Evolutionary conservation across 208 protist genomes (phyloP).

Genomic region (Histomonas meleagridis): DNA sequence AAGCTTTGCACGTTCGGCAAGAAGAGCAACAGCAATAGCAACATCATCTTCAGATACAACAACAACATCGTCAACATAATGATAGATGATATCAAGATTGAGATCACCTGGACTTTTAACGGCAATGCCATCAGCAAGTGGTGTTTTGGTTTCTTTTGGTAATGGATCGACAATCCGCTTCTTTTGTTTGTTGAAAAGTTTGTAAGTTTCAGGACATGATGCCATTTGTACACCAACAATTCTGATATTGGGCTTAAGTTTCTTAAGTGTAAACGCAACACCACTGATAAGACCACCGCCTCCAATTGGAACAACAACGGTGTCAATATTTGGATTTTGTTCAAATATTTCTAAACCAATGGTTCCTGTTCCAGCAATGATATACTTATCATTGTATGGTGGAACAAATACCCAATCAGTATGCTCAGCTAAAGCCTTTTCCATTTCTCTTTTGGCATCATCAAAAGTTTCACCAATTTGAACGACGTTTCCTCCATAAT

Average conservation of each 20-base stretch:
- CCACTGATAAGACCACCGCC: constrained; percentile 25
- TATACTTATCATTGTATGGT: constrained; percentile 68
- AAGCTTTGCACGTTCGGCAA: background rate
- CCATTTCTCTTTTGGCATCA: constrained; percentile 43
- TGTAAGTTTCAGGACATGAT: background rate
- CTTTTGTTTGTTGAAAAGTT: background rate
- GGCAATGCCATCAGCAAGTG: constrained; percentile 33
- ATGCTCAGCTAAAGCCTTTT: constrained; percentile 48
- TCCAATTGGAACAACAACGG: constrained; percentile 9
- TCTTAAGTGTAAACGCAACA: background rate
- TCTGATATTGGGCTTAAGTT: background rate
- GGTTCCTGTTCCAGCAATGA: constrained; percentile 69
- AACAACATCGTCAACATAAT: constrained; percentile 10
- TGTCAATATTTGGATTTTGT: background rate
- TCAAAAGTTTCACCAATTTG: constrained; percentile 51
- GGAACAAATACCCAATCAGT: constrained; percentile 64
- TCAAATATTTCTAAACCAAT: constrained; percentile 36
- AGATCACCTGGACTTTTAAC: background rate
- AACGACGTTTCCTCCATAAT: constrained; percentile 40
- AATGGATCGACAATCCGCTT: background rate
- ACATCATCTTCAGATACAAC: constrained; percentile 27
- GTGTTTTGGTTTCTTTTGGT: background rate
- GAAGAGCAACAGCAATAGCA: background rate
- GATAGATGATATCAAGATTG: background rate
- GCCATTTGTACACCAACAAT: background rate